These are phyloP conservation scores for Blastobotrys capitulatus DNA, from an alignment of 1,139 yeast species.

Conservation along the genomic window DNA sequence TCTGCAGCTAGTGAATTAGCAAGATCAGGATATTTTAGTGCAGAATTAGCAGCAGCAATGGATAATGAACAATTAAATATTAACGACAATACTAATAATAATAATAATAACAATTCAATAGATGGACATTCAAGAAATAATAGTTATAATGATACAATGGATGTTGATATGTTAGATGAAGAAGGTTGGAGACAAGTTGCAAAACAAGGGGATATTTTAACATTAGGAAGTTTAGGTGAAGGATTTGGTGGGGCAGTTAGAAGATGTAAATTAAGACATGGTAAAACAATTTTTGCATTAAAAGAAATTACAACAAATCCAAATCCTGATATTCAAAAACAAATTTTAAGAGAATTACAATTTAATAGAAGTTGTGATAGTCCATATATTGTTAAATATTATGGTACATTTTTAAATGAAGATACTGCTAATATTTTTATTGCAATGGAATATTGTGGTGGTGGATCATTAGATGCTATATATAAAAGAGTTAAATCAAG, in stretches of 20 bases:
- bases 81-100: background rate
- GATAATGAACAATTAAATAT: constrained; percentile 11
- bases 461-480: constrained; percentile 84
- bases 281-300: constrained; percentile 68
- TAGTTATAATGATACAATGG: constrained; percentile 17
- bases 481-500: constrained; percentile 58
- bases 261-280: constrained; percentile 56
- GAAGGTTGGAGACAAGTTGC: constrained; percentile 73
- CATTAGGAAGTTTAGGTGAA: constrained; percentile 73
- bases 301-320: constrained; percentile 79
- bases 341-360: constrained; percentile 82
- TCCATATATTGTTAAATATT: constrained; percentile 82
- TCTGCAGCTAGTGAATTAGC: constrained; percentile 17
- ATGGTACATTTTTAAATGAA: constrained; percentile 82
- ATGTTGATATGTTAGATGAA: constrained; percentile 59
- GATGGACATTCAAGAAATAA: constrained; percentile 2
- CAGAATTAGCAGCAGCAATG: constrained; percentile 37
- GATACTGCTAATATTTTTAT: constrained; percentile 73
- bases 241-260: constrained; percentile 93
- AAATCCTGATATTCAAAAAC: constrained; percentile 71
- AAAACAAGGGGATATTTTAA: constrained; percentile 51
- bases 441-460: constrained; percentile 97
- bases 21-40: constrained; percentile 31
- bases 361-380: constrained; percentile 78
- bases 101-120: constrained; percentile 3